phyloP scores from a whole-genome alignment of 164 flowering plant genomes.

The Santalum album region DNA sequence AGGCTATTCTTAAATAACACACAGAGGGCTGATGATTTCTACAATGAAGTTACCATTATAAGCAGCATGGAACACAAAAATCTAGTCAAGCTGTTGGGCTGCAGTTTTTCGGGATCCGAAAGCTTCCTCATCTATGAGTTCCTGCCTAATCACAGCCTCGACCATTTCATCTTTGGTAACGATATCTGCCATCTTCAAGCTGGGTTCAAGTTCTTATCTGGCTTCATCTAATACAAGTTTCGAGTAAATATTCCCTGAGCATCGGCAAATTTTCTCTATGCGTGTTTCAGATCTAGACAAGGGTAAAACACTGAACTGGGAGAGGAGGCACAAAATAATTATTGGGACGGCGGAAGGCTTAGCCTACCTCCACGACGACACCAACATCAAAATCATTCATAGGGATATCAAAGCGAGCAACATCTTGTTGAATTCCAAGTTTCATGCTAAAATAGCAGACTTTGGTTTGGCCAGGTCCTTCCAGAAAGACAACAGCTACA shows the following conservation, averaged over 20 bases:
- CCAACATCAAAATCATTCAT: neutral
- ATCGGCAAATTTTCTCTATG: too few species aligned
- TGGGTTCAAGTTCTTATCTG: too few species aligned
- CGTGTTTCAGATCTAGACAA: neutral
- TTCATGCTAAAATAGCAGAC: neutral
- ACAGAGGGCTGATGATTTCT: constrained; percentile 68
- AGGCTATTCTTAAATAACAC: constrained; percentile 67
- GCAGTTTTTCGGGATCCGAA: constrained; percentile 73
- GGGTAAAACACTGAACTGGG: neutral
- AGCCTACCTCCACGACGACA: neutral
- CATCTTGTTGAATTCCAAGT: neutral
- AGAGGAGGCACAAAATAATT: neutral
- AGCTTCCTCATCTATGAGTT: constrained; percentile 73
- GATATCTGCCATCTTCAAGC: neutral
- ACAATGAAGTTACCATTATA: constrained; percentile 69
- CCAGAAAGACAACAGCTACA: neutral
- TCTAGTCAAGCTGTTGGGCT: constrained; percentile 61
- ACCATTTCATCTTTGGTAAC: constrained; percentile 64
- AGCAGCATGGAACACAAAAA: constrained; percentile 66
- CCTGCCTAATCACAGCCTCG: constrained; percentile 57
- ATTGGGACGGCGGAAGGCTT: neutral
- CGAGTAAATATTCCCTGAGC: too few species aligned
- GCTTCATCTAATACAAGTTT: too few species aligned
- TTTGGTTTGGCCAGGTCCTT: neutral
- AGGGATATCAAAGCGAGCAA: neutral